Evolutionary conservation across 2,329 filamentous ascomycete species (phyloP).

Genomic region (Daldinia sp.): DNA sequence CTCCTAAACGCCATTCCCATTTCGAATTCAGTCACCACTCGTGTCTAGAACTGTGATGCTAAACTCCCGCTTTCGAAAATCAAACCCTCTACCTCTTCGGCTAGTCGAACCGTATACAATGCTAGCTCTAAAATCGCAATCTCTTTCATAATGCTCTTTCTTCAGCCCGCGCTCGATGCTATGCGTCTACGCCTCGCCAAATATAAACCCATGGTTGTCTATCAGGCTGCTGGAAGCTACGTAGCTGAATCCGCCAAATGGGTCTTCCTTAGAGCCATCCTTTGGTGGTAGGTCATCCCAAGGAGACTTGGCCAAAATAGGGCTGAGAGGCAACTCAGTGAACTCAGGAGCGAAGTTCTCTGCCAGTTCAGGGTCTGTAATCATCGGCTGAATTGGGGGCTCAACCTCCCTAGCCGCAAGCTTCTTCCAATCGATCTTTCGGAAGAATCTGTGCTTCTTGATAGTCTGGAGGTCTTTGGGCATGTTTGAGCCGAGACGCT

Average conservation of each 20-base stretch:
- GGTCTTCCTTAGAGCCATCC: slow-evolving; percentile 63
- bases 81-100: neutral
- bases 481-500: slow-evolving; percentile 89
- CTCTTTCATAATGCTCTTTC: neutral
- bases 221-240: slow-evolving; percentile 70
- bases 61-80: slow-evolving; percentile 6
- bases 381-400: slow-evolving; percentile 90
- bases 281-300: slow-evolving; percentile 54
- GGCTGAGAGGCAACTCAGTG: slow-evolving; percentile 85
- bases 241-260: slow-evolving; percentile 74
- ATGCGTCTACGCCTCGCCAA: slow-evolving; percentile 14
- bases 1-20: slow-evolving; percentile 5
- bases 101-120: slow-evolving; percentile 8
- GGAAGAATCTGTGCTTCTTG: slow-evolving; percentile 96
- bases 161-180: slow-evolving; percentile 3
- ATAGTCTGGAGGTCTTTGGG: slow-evolving; percentile 86
- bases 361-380: slow-evolving; percentile 94
- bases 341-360: slow-evolving; percentile 98
- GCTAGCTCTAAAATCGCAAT: neutral
- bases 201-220: slow-evolving; percentile 57
- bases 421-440: slow-evolving; percentile 93
- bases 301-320: slow-evolving; percentile 66
- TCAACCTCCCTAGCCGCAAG: slow-evolving; percentile 84
- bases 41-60: slow-evolving; percentile 13
- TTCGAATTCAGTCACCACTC: neutral